phyloP scores from a whole-genome alignment of 768 basidiomycete genomes.

The Auriscalpium orientale region DNA sequence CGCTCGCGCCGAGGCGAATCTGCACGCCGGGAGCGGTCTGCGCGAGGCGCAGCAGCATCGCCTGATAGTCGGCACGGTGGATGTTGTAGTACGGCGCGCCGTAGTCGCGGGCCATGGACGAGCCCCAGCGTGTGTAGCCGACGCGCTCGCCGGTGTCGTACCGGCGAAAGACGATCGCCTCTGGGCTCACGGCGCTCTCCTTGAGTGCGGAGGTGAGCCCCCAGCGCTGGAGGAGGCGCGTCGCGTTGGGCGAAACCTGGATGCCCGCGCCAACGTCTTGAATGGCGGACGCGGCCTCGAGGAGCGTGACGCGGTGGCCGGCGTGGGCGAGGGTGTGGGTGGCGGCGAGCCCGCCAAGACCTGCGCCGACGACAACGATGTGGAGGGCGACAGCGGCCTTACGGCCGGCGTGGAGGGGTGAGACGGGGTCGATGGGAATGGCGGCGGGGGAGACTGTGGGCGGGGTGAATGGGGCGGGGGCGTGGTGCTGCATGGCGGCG shows the following conservation, averaged over 20 bases:
- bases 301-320: conserved; percentile 31
- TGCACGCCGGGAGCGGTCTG: conserved; percentile 21
- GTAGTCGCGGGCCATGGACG: conserved; percentile 21
- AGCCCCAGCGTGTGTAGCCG: conserved; percentile 30
- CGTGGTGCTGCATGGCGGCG: neutral
- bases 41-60: conserved; percentile 29
- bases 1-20: conserved; percentile 26
- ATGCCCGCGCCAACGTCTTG: conserved; percentile 38
- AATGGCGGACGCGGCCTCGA: conserved; percentile 30
- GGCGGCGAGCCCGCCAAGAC: conserved; percentile 35
- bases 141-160: conserved; percentile 31
- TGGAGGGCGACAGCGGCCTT: conserved; percentile 27
- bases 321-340: conserved; percentile 31
- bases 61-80: conserved; percentile 37
- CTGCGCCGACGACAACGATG: conserved; percentile 35
- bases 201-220: conserved; percentile 27
- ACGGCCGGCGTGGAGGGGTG: conserved; percentile 22
- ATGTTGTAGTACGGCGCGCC: conserved; percentile 36
- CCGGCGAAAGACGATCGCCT: conserved; percentile 31
- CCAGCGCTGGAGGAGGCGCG: conserved; percentile 31
- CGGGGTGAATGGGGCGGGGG: neutral
- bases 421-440: conserved; percentile 9
- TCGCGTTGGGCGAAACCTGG: conserved; percentile 35
- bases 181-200: conserved; percentile 27
- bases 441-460: neutral